A percentile compares a stretch with the other conserved stretches of the same genome.
phyloP scores from a whole-genome alignment of 768 basidiomycete genomes.

The Agaricus subrufescens region DNA sequence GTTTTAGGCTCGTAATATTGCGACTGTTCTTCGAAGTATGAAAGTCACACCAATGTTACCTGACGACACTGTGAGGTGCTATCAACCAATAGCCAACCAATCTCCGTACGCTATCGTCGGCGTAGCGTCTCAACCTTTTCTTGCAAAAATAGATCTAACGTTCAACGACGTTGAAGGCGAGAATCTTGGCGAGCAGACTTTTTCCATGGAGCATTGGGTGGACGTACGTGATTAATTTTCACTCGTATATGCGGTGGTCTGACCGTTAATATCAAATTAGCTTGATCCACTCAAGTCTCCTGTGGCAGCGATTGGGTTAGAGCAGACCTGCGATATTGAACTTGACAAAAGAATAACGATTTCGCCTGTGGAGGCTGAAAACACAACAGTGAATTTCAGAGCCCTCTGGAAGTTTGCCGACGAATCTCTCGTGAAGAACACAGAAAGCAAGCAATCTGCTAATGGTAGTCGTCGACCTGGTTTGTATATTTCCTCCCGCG shows the following conservation, averaged over 20 bases:
- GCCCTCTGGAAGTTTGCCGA: conserved; percentile 32
- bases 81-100: conserved; percentile 15
- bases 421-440: neutral
- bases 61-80: conserved; percentile 14
- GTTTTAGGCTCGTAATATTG: conserved; percentile 6
- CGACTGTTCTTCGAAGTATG: conserved; percentile 42
- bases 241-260: neutral
- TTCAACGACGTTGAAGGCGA: conserved; percentile 29
- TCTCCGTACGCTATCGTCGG: conserved; percentile 47
- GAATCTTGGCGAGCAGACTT: conserved; percentile 10
- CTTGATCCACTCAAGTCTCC: conserved; percentile 33
- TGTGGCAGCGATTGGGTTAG: conserved; percentile 35
- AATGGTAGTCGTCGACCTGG: neutral
- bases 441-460: neutral
- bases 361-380: conserved; percentile 26
- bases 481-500: neutral
- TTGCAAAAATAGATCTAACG: conserved; percentile 41
- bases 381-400: conserved; percentile 27
- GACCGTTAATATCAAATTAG: conserved; percentile 20
- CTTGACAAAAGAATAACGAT: conserved; percentile 43
- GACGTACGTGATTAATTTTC: conserved; percentile 29
- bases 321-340: conserved; percentile 50
- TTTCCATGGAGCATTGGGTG: conserved; percentile 50
- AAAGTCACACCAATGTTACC: conserved; percentile 27
- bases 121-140: conserved; percentile 35